Evolutionary conservation across 108 stramenopile species (phyloP).

Genomic region (Phaeodactylum tricornutum): DNA sequence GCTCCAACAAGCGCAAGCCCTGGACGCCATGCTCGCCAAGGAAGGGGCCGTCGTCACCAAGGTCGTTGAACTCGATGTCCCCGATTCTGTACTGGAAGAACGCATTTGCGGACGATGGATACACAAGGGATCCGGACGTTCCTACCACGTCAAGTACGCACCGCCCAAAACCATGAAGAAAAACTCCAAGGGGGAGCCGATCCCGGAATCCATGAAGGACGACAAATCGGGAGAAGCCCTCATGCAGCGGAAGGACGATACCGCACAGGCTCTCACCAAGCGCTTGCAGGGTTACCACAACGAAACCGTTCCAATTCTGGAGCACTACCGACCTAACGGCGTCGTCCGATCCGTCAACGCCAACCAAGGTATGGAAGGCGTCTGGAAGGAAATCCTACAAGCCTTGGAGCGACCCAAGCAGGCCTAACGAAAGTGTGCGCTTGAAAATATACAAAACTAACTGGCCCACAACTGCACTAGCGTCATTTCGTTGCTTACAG

Average conservation of each 20-base stretch:
- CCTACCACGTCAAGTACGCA: conserved; percentile 96
- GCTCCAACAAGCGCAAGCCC: conserved; percentile 85
- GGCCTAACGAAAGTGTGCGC: too few species aligned
- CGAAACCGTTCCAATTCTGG: conserved; percentile 93
- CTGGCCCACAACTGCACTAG: too few species aligned
- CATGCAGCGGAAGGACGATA: conserved; percentile 96
- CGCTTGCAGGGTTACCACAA: conserved; percentile 91
- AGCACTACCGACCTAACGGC: conserved; percentile 88
- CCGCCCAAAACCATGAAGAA: conserved; percentile 81
- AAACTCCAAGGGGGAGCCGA: conserved; percentile 44
- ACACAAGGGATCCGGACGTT: conserved; percentile 86
- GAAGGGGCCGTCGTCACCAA: conserved; percentile 86
- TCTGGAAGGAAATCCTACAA: conserved; percentile 70
- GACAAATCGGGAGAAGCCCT: conserved; percentile 92
- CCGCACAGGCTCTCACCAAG: conserved; percentile 76
- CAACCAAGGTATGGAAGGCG: conserved; percentile 84
- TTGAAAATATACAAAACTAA: too few species aligned
- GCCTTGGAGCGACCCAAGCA: conserved; percentile 34
- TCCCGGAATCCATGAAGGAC: conserved; percentile 76
- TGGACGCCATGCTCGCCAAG: conserved; percentile 89
- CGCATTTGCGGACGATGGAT: conserved; percentile 97
- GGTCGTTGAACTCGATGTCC: conserved; percentile 89
- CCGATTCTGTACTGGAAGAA: conserved; percentile 92
- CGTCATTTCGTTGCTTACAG: too few species aligned
- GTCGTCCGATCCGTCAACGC: conserved; percentile 82